Percentiles rank a stretch among this genome's conserved stretches.
Evolutionary conservation across 768 basidiomycete species (phyloP).

Genomic region (Goffeauzyma gilvescens): DNA sequence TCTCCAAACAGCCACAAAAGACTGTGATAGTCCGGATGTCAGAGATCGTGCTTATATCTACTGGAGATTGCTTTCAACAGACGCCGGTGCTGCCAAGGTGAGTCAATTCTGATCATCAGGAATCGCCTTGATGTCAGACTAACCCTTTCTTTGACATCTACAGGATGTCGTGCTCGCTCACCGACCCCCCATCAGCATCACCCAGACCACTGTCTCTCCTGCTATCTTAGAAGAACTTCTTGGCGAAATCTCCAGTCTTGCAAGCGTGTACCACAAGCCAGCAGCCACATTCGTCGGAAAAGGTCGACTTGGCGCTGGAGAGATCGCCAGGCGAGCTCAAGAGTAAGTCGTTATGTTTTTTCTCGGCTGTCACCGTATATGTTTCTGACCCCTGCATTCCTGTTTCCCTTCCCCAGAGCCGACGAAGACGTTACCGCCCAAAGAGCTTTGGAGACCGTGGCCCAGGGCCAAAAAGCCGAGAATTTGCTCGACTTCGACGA

Average conservation of each 20-base stretch:
- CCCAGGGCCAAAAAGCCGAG: conserved; percentile 76
- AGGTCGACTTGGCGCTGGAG: conserved; percentile 47
- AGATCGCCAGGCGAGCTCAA: conserved; percentile 23
- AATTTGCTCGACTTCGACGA: conserved; percentile 82
- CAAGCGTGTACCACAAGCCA: conserved; percentile 95
- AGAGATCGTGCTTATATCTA: conserved; percentile 95
- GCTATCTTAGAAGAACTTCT: conserved; percentile 77
- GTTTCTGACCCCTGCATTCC: no score
- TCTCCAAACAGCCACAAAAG: conserved; percentile 82
- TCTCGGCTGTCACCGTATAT: no score
- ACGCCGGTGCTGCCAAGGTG: conserved; percentile 88
- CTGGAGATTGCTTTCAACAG: conserved; percentile 84
- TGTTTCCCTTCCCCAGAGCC: conserved; percentile 33
- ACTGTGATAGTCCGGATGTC: conserved; percentile 90
- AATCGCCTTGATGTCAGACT: conserved; percentile 6
- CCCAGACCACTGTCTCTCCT: conserved; percentile 71
- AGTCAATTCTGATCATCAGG: conserved; percentile 5
- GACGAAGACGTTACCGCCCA: conserved; percentile 58
- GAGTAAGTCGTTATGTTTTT: conserved; percentile 29
- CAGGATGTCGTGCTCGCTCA: conserved; percentile 74
- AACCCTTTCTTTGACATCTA: background rate
- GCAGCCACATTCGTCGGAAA: conserved; percentile 85
- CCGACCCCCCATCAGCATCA: conserved; percentile 81
- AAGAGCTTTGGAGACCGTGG: conserved; percentile 80
- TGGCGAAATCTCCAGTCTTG: conserved; percentile 68